A percentile compares a stretch with the other conserved stretches of the same genome.
Evolutionary conservation across 2,329 filamentous ascomycete genomes (phyloP).

Genomic region (Claviceps spartinae): DNA sequence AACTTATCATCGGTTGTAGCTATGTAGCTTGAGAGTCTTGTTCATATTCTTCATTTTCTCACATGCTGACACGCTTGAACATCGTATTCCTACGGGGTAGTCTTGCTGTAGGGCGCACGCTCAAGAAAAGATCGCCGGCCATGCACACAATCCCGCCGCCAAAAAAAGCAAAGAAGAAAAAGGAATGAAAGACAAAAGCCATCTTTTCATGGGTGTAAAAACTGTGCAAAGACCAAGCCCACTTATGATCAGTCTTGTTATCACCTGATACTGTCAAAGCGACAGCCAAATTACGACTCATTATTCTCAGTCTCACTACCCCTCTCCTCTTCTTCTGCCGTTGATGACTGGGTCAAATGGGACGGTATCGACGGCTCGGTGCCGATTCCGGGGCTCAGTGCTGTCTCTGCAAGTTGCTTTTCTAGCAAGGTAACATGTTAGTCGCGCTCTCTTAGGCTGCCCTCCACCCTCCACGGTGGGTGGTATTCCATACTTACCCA

Average conservation of each 20-base stretch:
- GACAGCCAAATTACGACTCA: conserved; percentile 7
- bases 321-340: conserved; percentile 24
- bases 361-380: conserved; percentile 37
- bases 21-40: too few species aligned
- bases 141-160: not conserved
- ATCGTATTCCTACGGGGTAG: too few species aligned
- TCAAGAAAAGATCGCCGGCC: not conserved
- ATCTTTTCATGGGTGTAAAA: not conserved
- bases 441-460: not conserved
- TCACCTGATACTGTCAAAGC: not conserved
- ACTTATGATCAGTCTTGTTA: not conserved
- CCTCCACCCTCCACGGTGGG: not conserved
- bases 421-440: conserved; percentile 21
- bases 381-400: conserved; percentile 16
- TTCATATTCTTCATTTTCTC: too few species aligned
- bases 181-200: not conserved
- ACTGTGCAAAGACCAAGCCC: not conserved
- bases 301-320: conserved; percentile 8
- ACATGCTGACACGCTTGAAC: too few species aligned
- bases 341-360: conserved; percentile 33
- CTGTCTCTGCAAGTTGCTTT: conserved; percentile 34
- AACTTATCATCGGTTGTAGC: too few species aligned
- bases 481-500: conserved; percentile 35
- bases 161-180: not conserved
- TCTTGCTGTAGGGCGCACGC: too few species aligned